Base-by-base conservation (phyloP, 768 basidiomycete species). In the Leccinum subtestaceum region DNA sequence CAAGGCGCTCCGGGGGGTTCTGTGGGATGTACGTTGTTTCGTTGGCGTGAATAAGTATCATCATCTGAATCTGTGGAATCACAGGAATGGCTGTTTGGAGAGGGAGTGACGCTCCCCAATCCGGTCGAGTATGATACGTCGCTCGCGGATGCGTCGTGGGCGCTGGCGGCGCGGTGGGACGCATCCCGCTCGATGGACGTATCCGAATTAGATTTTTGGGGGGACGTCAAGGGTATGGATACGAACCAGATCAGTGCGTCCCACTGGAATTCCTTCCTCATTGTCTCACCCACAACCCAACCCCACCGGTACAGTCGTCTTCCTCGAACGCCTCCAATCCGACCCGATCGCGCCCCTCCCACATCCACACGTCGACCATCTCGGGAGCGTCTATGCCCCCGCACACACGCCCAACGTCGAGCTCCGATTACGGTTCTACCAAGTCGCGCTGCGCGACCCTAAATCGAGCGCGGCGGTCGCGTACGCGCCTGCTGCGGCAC, bases 81-180 rank as follows among this genome's bases (percentile, higher is more conserved):
- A 51, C 43, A 89, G 88, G 84, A 82, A 12, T 96, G 93, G 93
- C 73, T 96, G 34, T 84, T 88, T 62, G 93, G 93, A 36, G 86
- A 90, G 70, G 91, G 93, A 3, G 62, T 80, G 6, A 76, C 82
- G 60, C 81, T 96, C 12, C 91, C 91, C 1, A 89, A 85, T 0
- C 76, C 87, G 59, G 80, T 91, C 73, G 78, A 85, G 59, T 95
- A 93, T 59, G 93, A 95, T 60, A 77, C 79, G 31, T 80, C 85
- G 1, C 78, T 95, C 25, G 90, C 90, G 0, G 74, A 81, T 56
- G 76, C 83, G 55, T 87, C 91, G 6, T 90, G 88, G 65, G 80
- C 74, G 5, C 82, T 95, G 9, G 93, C 93, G 4, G 77, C 77
- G 36, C 77, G 80, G 53, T 96, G 93, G 93, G 81, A 92, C 65